phyloP scores from a whole-genome alignment of 768 basidiomycete species.

The Neoboletus brunneissimus region DNA sequence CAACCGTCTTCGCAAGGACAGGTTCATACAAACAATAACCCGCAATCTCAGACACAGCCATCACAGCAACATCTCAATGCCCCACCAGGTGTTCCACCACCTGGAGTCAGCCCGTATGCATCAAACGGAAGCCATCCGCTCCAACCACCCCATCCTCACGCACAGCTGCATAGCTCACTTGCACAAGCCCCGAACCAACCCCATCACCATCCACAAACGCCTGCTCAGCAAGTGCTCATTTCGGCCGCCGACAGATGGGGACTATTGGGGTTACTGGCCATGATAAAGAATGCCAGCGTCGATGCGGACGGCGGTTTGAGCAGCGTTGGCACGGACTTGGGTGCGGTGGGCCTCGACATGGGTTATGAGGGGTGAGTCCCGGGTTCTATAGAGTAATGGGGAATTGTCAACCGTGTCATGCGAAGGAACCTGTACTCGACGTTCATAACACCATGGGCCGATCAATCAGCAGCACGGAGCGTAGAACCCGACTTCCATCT shows the following conservation, averaged over 20 bases:
- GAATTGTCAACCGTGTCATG: constrained; percentile 22
- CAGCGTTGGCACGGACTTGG: constrained; percentile 87
- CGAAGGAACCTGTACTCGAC: constrained; percentile 78
- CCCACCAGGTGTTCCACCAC: constrained; percentile 48
- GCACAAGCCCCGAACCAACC: constrained; percentile 32
- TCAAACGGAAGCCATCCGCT: constrained; percentile 38
- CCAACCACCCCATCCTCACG: constrained; percentile 33
- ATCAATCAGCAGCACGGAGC: constrained; percentile 77
- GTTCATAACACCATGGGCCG: constrained; percentile 96
- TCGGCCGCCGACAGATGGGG: constrained; percentile 97
- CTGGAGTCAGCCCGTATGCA: constrained; percentile 34
- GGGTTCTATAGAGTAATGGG: constrained; percentile 19
- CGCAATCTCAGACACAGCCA: constrained; percentile 29
- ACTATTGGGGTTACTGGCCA: constrained; percentile 75
- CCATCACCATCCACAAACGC: constrained; percentile 72
- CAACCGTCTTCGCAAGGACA: constrained; percentile 31
- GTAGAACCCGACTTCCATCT: constrained; percentile 93
- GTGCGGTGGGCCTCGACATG: constrained; percentile 91
- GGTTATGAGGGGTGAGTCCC: constrained; percentile 70
- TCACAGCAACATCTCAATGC: constrained; percentile 49
- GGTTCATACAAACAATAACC: constrained; percentile 34
- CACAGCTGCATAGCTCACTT: constrained; percentile 32
- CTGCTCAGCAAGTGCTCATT: constrained; percentile 89
- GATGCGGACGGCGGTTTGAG: constrained; percentile 81
- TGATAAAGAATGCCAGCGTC: constrained; percentile 75